Base-by-base conservation (phyloP, 805 yeast species). In the baker's yeast (Saccharomyces cerevisiae) region DNA sequence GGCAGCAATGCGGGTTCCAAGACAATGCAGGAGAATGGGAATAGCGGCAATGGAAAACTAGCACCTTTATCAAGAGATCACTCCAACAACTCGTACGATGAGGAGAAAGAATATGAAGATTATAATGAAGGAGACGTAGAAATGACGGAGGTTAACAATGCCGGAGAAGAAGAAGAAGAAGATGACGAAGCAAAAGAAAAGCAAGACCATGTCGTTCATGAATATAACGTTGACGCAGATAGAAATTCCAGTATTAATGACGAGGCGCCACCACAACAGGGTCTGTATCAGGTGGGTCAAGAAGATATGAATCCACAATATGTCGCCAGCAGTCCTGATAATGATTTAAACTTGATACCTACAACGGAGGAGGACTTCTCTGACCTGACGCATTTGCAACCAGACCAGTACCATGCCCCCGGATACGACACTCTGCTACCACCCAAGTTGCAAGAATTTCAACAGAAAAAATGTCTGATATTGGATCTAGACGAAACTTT, bases 401-500 rank as follows among this genome's bases (percentile, higher is more conserved):
- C 83, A 24, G 91, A 85, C 47, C 95, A 87, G 69, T 79, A 79
- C 6, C 82, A 77, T 63, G 79, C 87, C 43, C 75, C 81, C 6
- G 80, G 85, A 3, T 89, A 86, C 4, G 80, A 77, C 73, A 76
- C 90, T 51, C 73, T 92, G 59, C 81, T 85, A 51, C 79, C 82
- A 26, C 78, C 81, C 48, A 63, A 70, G 8, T n/a, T 28, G 10
- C 53, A 58, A 24, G 68, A 72, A 49, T 77, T 86, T 53, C 73
- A 77, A 51, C 79, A 80, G 53, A 84, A 87, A 55, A 94, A 94
- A 70, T 91, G 97, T 70, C 78, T 94, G 32, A 87, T 94, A 13
- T 76, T 94, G 53, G 99, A 94, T 71, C 75, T 94, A 59, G 99
- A 94, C 71, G 99, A 94, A 71, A 94, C 99, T 2, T 79, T 94